Percentiles rank a stretch among this genome's conserved stretches.
Evolutionary conservation across 768 basidiomycete species (phyloP).

Genomic region (Tricholoma saponaceum): DNA sequence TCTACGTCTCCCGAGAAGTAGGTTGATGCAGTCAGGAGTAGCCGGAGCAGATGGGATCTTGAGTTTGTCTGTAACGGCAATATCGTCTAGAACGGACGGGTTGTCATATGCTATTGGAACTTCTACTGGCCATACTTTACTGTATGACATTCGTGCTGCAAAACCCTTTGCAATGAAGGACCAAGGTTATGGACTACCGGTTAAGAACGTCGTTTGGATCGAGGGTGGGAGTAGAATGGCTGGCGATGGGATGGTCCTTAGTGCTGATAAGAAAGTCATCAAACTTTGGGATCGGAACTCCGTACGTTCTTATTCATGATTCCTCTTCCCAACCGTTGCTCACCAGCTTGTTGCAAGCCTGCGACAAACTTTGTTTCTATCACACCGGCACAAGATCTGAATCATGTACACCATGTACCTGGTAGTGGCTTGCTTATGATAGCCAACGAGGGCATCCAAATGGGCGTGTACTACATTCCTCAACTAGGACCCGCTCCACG

Average conservation of each 20-base stretch:
- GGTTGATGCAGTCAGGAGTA: slow-evolving; percentile 41
- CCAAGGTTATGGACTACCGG: slow-evolving; percentile 92
- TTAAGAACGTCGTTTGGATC: slow-evolving; percentile 85
- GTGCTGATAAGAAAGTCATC: slow-evolving; percentile 94
- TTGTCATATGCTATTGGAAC: slow-evolving; percentile 94
- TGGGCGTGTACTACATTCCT: slow-evolving; percentile 93
- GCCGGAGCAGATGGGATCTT: slow-evolving; percentile 23
- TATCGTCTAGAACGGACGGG: slow-evolving; percentile 83
- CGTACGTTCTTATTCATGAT: slow-evolving; percentile 39
- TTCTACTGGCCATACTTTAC: slow-evolving; percentile 87
- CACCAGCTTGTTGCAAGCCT: slow-evolving; percentile 44
- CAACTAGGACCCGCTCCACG: slow-evolving; percentile 94
- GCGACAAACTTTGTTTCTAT: slow-evolving; percentile 87
- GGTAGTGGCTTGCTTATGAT: slow-evolving; percentile 86
- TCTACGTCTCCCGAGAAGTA: slow-evolving; percentile 53
- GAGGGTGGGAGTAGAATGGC: slow-evolving; percentile 83
- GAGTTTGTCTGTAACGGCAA: slow-evolving; percentile 69
- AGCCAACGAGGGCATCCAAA: slow-evolving; percentile 95
- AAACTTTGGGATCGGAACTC: slow-evolving; percentile 93
- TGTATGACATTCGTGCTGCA: slow-evolving; percentile 90
- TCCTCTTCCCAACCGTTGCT: neutral
- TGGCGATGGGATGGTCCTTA: slow-evolving; percentile 84
- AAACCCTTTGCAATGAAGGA: slow-evolving; percentile 87
- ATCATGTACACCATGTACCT: slow-evolving; percentile 87
- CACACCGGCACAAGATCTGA: slow-evolving; percentile 85